Conservation (phyloP, 2,329 filamentous ascomycete species). For the Exophiala alcalophila region DNA sequence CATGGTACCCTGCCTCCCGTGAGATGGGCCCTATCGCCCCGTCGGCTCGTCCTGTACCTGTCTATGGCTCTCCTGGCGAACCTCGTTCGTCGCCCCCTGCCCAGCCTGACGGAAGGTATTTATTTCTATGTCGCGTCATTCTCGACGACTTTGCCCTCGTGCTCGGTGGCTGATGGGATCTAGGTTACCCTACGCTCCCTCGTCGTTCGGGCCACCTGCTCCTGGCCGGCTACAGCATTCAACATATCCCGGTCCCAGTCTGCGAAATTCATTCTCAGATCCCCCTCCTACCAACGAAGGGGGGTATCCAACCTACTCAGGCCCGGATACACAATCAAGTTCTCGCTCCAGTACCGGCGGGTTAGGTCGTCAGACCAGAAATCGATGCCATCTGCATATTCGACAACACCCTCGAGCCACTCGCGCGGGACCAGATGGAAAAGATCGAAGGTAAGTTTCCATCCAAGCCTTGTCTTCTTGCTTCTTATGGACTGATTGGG, state of each 20-base stretch:
- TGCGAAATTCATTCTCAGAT: constrained; percentile 3
- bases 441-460: constrained; percentile 44
- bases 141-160: no score
- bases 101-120: no score
- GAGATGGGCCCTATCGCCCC: no score
- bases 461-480: constrained; percentile 11
- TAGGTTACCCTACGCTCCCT: constrained; percentile 7
- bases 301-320: neutral
- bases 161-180: constrained; percentile 2
- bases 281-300: constrained; percentile 1
- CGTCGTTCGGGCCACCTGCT: neutral
- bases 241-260: neutral
- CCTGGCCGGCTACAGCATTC: constrained; percentile 20
- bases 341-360: no score
- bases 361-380: neutral
- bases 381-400: constrained; percentile 43
- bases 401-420: constrained; percentile 48
- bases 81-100: no score
- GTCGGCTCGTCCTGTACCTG: no score
- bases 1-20: no score
- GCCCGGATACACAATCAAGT: neutral
- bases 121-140: no score
- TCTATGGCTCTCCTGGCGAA: neutral
- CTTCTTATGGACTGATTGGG: constrained; percentile 38
- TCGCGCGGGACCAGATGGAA: constrained; percentile 46